Percentiles rank a stretch among this genome's conserved stretches.
These are phyloP conservation scores for Tieghemiomyces parasiticus DNA, from an alignment of 192 early-diverging fungal species.

Conservation along the genomic window DNA sequence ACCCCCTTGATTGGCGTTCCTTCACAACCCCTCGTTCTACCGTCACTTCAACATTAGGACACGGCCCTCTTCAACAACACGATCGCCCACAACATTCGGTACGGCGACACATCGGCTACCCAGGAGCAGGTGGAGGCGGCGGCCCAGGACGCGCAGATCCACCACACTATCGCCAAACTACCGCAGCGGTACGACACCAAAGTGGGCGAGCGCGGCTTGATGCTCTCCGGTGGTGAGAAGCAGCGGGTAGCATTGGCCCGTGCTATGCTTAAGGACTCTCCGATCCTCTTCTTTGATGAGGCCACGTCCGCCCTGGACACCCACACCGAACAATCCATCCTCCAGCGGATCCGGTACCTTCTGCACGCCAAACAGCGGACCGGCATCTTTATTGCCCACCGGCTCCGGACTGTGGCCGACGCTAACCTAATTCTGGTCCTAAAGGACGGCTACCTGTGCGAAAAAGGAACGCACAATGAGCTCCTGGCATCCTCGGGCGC, in stretches of 20 bases:
- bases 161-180: conserved; percentile 36
- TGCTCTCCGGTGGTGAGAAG: conserved; percentile 57
- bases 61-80: conserved; percentile 89
- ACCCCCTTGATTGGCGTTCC: too few species aligned
- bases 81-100: conserved; percentile 83
- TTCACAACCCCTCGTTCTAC: too few species aligned
- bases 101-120: conserved; percentile 58
- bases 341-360: conserved; percentile 77
- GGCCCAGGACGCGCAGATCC: conserved; percentile 40
- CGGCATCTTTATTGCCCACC: conserved; percentile 89
- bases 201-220: conserved; percentile 55
- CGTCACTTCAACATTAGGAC: too few species aligned
- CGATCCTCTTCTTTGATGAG: conserved; percentile 45
- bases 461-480: conserved; percentile 73
- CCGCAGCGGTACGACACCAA: conserved; percentile 46
- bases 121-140: conserved; percentile 43
- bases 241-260: conserved; percentile 40
- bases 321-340: conserved; percentile 48
- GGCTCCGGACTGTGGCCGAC: conserved; percentile 77
- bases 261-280: conserved; percentile 33
- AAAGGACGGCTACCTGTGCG: conserved; percentile 66
- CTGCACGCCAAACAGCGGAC: conserved; percentile 47
- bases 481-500: conserved; percentile 21
- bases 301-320: conserved; percentile 47
- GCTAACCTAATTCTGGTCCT: conserved; percentile 89